Conservation (phyloP, 169 alveolate genomes). For the Plasmodium fragile region DNA sequence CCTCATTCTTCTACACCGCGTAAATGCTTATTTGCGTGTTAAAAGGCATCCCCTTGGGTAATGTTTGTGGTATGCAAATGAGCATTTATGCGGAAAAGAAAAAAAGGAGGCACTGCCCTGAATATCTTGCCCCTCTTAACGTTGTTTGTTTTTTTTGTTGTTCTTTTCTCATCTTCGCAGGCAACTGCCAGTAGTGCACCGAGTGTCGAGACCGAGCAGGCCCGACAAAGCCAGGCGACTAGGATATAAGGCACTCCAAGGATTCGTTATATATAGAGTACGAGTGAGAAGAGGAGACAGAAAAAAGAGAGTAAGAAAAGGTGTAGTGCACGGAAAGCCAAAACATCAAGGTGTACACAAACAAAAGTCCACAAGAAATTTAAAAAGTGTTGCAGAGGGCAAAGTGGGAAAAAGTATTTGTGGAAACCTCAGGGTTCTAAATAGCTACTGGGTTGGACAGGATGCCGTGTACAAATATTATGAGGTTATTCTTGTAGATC, state of each 20-base stretch:
- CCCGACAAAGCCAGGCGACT: constrained; percentile 98
- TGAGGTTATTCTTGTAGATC: constrained; percentile 99
- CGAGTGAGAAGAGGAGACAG: constrained; percentile 99
- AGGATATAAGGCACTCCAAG: constrained; percentile 99
- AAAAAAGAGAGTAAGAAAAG: constrained; percentile 98
- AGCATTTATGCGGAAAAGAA: background rate
- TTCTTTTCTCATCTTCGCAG: constrained; percentile 60
- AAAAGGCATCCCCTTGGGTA: background rate
- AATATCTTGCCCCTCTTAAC: background rate
- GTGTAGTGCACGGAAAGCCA: constrained; percentile 99
- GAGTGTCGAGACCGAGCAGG: constrained; percentile 95
- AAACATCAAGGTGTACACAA: constrained; percentile 97
- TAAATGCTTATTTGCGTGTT: background rate
- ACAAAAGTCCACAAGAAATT: constrained; percentile 96
- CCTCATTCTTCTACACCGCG: background rate
- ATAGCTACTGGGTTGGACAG: constrained; percentile 99
- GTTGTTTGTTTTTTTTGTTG: background rate
- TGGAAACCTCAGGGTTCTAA: constrained; percentile 97
- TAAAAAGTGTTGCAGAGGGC: constrained; percentile 98
- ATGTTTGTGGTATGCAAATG: background rate
- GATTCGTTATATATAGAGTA: constrained; percentile 98
- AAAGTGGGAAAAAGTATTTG: constrained; percentile 97
- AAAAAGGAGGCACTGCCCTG: background rate
- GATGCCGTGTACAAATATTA: constrained; percentile 98
- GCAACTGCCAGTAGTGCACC: constrained; percentile 98